A percentile compares a stretch with the other conserved stretches of the same genome.
Conservation (phyloP, 345 rosid genomes). For the Hibiscus tridactylites region DNA sequence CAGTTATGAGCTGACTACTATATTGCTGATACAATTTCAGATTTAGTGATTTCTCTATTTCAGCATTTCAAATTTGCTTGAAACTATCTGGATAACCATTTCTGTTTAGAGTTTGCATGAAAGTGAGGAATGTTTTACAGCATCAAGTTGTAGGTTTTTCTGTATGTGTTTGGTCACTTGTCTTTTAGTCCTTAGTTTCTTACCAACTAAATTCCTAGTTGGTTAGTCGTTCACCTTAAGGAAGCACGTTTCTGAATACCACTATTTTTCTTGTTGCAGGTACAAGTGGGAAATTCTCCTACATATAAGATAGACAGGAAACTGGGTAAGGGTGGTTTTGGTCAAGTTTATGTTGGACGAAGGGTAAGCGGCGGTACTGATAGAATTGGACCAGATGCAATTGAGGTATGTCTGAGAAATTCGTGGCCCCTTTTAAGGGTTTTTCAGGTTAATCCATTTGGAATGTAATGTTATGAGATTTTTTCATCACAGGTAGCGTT, state of each 20-base stretch:
- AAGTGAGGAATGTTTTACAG: background rate
- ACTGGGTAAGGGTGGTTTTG: conserved; percentile 98
- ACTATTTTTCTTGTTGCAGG: conserved; percentile 32
- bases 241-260: background rate
- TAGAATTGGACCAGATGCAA: conserved; percentile 69
- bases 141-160: background rate
- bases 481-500: conserved; percentile 69
- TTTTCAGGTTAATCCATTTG: conserved; percentile 3
- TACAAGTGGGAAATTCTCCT: conserved; percentile 89
- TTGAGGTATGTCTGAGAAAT: conserved; percentile 43
- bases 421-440: background rate
- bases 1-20: background rate
- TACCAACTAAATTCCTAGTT: background rate
- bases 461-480: background rate
- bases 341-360: conserved; percentile 95
- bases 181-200: background rate
- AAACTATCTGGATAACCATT: background rate
- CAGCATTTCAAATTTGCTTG: conserved; percentile 1
- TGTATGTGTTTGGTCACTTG: background rate
- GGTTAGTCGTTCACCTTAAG: background rate
- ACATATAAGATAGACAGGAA: conserved; percentile 72
- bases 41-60: background rate
- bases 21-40: background rate
- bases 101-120: background rate
- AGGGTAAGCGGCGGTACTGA: conserved; percentile 60